phyloP scores from a whole-genome alignment of 2,329 filamentous ascomycete genomes.

The Aspergillus ochraceus region DNA sequence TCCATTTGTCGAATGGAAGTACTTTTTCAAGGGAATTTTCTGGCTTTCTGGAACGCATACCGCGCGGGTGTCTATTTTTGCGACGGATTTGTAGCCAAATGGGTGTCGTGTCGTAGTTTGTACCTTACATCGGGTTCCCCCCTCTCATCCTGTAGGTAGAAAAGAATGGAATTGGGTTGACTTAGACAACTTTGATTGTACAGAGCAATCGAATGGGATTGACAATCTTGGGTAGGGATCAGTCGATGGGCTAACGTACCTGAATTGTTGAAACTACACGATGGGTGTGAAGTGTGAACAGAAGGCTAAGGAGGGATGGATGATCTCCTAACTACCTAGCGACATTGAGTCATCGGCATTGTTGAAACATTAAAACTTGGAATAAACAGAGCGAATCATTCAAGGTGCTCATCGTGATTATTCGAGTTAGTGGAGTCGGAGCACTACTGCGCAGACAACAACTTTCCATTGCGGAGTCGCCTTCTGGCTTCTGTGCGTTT shows the following conservation, averaged over 20 bases:
- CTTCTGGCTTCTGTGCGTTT: background rate
- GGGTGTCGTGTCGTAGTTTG: background rate
- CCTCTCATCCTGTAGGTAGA: background rate
- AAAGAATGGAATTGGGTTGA: background rate
- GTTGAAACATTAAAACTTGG: too few relatives aligned
- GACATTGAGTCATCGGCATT: background rate
- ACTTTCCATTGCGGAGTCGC: background rate
- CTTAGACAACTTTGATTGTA: background rate
- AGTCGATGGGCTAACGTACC: background rate
- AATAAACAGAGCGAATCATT: background rate
- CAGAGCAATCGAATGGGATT: background rate
- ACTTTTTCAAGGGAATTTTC: background rate
- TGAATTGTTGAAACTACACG: background rate
- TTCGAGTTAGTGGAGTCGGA: background rate
- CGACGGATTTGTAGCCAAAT: background rate
- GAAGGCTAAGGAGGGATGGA: background rate
- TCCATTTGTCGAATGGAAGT: slow-evolving; percentile 7
- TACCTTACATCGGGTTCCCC: background rate
- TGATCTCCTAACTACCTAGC: background rate
- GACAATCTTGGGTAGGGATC: background rate
- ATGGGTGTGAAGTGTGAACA: background rate
- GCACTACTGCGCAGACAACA: background rate
- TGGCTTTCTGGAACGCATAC: background rate
- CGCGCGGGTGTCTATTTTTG: background rate
- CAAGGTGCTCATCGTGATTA: background rate